phyloP scores from a whole-genome alignment of 2,329 filamentous ascomycete species.

The Diaporthe destruens region DNA sequence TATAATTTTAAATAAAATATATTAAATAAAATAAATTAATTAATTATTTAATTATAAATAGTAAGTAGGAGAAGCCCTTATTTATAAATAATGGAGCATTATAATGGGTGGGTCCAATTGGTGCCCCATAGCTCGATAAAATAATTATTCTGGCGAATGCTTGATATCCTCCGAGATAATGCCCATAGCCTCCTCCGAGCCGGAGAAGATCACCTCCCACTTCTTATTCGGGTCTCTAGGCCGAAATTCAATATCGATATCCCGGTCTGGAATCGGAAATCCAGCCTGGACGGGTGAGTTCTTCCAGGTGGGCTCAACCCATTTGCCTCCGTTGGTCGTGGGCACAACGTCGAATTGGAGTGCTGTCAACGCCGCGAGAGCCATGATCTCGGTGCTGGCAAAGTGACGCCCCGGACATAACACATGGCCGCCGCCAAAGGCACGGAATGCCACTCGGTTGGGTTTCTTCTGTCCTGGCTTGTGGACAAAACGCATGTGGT shows the following conservation, averaged over 20 bases:
- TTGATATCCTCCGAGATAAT: slow-evolving; percentile 50
- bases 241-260: slow-evolving; percentile 43
- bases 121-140: too few species aligned
- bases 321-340: slow-evolving; percentile 36
- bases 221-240: slow-evolving; percentile 42
- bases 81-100: too few species aligned
- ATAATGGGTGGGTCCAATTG: too few species aligned
- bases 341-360: slow-evolving; percentile 42
- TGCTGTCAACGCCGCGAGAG: slow-evolving; percentile 38
- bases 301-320: slow-evolving; percentile 44
- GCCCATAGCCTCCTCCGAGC: slow-evolving; percentile 42
- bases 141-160: too few species aligned
- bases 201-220: slow-evolving; percentile 44
- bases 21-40: too few species aligned
- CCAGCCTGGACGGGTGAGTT: slow-evolving; percentile 44
- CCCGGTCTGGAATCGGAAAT: slow-evolving; percentile 45
- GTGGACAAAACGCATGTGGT: slow-evolving; percentile 15
- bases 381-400: slow-evolving; percentile 43
- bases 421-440: slow-evolving; percentile 7
- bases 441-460: neutral
- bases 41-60: too few species aligned
- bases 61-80: too few species aligned
- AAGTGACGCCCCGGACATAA: slow-evolving; percentile 44
- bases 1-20: too few species aligned
- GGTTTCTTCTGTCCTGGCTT: neutral